These are phyloP conservation scores for Syncephalastrum contaminatum DNA, from an alignment of 371 early-diverging fungal species.

Conservation along the genomic window DNA sequence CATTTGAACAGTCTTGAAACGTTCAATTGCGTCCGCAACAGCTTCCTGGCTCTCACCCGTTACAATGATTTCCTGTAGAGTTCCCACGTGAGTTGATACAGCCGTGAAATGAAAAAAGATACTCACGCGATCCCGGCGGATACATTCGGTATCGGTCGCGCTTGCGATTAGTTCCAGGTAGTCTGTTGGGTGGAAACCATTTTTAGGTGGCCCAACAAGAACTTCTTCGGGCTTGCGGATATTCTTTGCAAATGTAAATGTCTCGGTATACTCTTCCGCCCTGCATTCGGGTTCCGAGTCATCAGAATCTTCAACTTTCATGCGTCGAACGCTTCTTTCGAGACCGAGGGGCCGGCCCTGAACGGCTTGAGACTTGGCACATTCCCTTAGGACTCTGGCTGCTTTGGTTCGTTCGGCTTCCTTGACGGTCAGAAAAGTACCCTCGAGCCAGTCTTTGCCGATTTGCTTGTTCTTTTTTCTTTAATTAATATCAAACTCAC, in stretches of 20 bases:
- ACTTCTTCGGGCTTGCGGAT: conserved; percentile 19
- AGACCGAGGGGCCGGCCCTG: too few relatives aligned
- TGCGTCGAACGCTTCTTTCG: too few relatives aligned
- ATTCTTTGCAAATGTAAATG: conserved; percentile 25
- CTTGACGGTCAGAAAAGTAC: background rate
- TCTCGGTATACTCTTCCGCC: conserved; percentile 1
- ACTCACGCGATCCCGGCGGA: conserved; percentile 14
- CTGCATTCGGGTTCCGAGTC: conserved; percentile 11
- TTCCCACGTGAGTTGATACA: background rate
- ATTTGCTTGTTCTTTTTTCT: conserved; percentile 12
- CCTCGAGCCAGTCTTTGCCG: conserved; percentile 6
- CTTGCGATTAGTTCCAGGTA: conserved; percentile 22
- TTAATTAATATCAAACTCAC: background rate
- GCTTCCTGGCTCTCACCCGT: conserved; percentile 11
- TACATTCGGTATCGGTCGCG: conserved; percentile 24
- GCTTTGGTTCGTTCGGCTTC: conserved; percentile 10
- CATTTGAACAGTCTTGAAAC: conserved; percentile 32
- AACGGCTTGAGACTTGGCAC: background rate
- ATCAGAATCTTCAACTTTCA: background rate
- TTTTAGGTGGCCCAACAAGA: conserved; percentile 22
- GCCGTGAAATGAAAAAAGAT: background rate
- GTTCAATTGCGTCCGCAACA: conserved; percentile 30
- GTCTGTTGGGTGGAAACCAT: conserved; percentile 19
- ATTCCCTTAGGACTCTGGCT: background rate
- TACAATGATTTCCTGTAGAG: conserved; percentile 25